These are phyloP conservation scores for Dioszegia aurantiaca DNA, from an alignment of 768 basidiomycete genomes.

Conservation along the genomic window DNA sequence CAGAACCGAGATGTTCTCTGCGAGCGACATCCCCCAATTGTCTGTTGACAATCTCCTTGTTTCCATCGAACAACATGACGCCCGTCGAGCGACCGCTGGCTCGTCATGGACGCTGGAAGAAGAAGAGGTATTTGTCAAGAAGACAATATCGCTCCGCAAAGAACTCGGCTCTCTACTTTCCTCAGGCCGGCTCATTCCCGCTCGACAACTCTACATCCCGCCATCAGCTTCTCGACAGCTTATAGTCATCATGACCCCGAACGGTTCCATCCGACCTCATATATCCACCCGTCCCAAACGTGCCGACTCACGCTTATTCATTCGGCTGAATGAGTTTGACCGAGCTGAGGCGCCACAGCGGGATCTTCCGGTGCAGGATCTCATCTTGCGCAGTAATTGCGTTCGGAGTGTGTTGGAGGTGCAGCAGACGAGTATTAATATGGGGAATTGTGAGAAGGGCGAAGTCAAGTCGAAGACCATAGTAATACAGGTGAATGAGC, in stretches of 20 bases:
- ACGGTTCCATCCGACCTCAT: slow-evolving; percentile 42
- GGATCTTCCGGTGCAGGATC: slow-evolving; percentile 46
- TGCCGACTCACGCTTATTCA: slow-evolving; percentile 48
- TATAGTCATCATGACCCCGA: slow-evolving; percentile 46
- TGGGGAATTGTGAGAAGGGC: slow-evolving; percentile 48
- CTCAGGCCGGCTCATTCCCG: slow-evolving; percentile 35
- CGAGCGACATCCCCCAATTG: slow-evolving; percentile 38
- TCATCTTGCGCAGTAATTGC: slow-evolving; percentile 44
- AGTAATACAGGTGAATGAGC: slow-evolving; percentile 32
- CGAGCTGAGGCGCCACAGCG: slow-evolving; percentile 13
- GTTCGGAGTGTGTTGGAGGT: slow-evolving; percentile 46
- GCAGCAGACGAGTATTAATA: slow-evolving; percentile 50
- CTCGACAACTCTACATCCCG: slow-evolving; percentile 28
- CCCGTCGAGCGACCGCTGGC: slow-evolving; percentile 11
- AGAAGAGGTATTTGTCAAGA: slow-evolving; percentile 45
- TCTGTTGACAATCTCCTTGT: slow-evolving; percentile 42
- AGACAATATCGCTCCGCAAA: slow-evolving; percentile 35
- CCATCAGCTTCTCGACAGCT: slow-evolving; percentile 28
- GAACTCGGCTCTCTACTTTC: slow-evolving; percentile 39
- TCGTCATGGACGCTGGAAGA: slow-evolving; percentile 35
- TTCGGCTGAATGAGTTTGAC: slow-evolving; percentile 45
- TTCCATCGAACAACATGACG: slow-evolving; percentile 41
- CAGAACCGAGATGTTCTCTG: slow-evolving; percentile 27
- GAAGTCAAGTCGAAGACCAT: slow-evolving; percentile 47
- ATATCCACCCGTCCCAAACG: slow-evolving; percentile 38